Evolutionary conservation across 1,139 yeast genomes (phyloP), one percentile per base, ranked within the genome.

Genomic region (Geotrichum reessii): DNA sequence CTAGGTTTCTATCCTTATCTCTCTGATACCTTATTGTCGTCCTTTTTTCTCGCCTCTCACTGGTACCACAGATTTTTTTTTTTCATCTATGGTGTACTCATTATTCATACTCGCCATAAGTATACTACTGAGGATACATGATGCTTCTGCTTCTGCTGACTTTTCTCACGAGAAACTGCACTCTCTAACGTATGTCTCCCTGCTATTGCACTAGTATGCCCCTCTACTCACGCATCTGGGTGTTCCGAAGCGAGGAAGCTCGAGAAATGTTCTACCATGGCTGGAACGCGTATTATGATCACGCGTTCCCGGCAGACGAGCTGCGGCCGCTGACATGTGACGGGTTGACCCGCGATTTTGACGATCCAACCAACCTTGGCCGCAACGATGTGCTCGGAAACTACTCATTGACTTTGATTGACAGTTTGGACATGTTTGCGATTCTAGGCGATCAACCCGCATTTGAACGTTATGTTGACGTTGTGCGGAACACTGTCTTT

Each of bases 371-470:
- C 5, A 85, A 90, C 66, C 76, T 82, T 1, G 82, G 81, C 21
- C 75, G 87, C 56, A 90, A 90, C 68, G 98, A 92, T 69, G 95
- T 87, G 0, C 73, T 90, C 74, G 97, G 97, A 0, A 91, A 90
- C 67, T 85, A 84, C 58, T 83, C 95, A 0, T 79, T 85, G 67
- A 89, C 96, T 0, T 73, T 90, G 53, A 74, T 92, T 33, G 98
- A 92, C 69, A 80, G 88, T 28, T 69, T 92, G 50, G 96, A 93
- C 63, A 85, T 93, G 42, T 80, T 89, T 62, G 85, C 93, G 12
- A 77, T 89, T 0, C 75, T 91, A 76, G 85, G 83, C 50, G 87
- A 87, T 64, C 78, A 81, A 71, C 78, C 76, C 14, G 78, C 77
- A 44, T 83, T 91, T 62, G 77, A 75, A 14, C 57, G 70, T 1